Conservation (phyloP, 805 yeast genomes). For the Wickerhamiella australiensis region DNA sequence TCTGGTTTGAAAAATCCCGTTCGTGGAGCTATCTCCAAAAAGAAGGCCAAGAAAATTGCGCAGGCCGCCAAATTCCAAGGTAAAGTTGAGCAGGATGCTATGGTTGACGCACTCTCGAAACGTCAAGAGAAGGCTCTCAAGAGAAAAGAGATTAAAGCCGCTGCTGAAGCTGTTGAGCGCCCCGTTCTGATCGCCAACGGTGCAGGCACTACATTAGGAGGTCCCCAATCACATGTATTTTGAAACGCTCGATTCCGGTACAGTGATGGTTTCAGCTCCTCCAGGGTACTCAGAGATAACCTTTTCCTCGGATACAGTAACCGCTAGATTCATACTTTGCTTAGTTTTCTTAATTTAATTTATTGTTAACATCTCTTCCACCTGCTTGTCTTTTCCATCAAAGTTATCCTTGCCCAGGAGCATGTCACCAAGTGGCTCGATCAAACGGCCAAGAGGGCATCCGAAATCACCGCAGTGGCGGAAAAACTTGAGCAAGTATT, state of each 20-base stretch:
- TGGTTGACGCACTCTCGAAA: conserved; percentile 14
- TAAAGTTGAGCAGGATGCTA: not conserved
- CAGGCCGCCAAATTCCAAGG: conserved; percentile 14
- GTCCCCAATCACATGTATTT: conserved; percentile 21
- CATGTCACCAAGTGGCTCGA: conserved; percentile 9
- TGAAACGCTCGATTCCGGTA: too few relatives aligned
- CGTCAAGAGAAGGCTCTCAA: conserved; percentile 19
- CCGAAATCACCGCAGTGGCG: conserved; percentile 13
- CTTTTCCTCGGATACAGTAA: too few relatives aligned
- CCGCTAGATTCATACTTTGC: too few relatives aligned
- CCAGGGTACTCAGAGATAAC: too few relatives aligned
- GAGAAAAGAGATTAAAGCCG: conserved; percentile 14
- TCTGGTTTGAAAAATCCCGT: not conserved
- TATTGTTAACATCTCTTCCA: not conserved
- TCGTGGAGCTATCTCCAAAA: conserved; percentile 16
- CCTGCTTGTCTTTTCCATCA: not conserved
- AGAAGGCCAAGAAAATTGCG: conserved; percentile 22
- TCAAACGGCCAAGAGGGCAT: not conserved
- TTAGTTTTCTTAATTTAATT: not conserved
- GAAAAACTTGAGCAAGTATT: conserved; percentile 12
- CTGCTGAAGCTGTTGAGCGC: not conserved
- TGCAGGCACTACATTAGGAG: conserved; percentile 22
- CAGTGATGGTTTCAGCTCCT: too few relatives aligned
- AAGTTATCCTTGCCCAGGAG: not conserved
- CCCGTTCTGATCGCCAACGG: conserved; percentile 4